phyloP scores from a whole-genome alignment of 345 rosid species.

The Laguncularia racemosa region DNA sequence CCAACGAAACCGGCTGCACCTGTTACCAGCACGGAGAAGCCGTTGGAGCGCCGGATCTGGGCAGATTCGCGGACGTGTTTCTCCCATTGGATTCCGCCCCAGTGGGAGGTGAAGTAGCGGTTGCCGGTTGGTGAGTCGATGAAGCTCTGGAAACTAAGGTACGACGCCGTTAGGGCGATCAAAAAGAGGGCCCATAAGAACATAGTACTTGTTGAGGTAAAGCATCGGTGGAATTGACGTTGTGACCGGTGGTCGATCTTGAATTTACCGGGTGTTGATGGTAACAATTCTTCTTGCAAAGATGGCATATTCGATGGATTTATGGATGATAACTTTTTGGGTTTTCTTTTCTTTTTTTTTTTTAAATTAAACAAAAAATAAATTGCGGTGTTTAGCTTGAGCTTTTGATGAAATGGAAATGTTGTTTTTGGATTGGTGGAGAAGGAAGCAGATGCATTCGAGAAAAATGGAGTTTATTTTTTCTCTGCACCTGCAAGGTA shows the following conservation, averaged over 20 bases:
- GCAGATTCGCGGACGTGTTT: conserved; percentile 23
- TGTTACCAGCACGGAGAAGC: conserved; percentile 30
- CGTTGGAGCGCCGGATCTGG: conserved; percentile 16
- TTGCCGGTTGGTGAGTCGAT: conserved; percentile 23
- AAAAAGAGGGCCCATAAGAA: conserved; percentile 46
- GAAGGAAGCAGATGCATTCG: conserved; percentile 6
- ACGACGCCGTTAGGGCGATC: conserved; percentile 43
- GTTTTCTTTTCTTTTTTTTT: neutral
- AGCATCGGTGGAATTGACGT: conserved; percentile 42
- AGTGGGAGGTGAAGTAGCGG: conserved; percentile 26
- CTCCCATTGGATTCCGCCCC: conserved; percentile 35
- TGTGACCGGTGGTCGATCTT: conserved; percentile 31
- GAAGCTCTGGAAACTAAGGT: conserved; percentile 38
- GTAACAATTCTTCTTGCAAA: conserved; percentile 37
- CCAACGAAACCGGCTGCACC: conserved; percentile 32
- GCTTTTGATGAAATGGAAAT: no score
- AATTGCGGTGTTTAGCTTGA: no score
- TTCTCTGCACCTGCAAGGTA: conserved; percentile 9
- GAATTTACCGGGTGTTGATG: conserved; percentile 48
- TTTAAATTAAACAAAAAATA: no score
- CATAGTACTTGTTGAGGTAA: conserved; percentile 38
- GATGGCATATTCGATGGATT: conserved; percentile 20
- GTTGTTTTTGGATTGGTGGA: neutral
- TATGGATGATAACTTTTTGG: neutral
- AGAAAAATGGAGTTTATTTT: conserved; percentile 4